These are phyloP conservation scores for Tillandsia leiboldiana DNA, from an alignment of 176 grass and related monocot genomes.

Conservation along the genomic window DNA sequence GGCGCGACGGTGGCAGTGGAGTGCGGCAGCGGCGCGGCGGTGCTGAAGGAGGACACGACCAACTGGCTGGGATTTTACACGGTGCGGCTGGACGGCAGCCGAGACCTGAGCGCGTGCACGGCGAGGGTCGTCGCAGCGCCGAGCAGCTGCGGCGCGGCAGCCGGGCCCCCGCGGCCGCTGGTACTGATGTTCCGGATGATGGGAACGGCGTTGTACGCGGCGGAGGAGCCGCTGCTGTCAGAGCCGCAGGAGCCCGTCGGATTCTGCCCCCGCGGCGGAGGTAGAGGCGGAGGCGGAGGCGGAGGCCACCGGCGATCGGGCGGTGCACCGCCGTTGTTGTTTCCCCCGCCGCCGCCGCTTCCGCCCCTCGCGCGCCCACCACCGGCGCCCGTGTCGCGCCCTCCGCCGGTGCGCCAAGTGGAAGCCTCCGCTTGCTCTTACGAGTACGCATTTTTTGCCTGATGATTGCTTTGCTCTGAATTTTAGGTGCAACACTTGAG, in stretches of 20 bases:
- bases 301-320: not conserved
- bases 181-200: constrained; percentile 58
- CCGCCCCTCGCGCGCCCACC: not conserved
- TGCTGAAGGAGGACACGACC: constrained; percentile 45
- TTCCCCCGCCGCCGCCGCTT: not conserved
- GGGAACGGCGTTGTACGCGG: constrained; percentile 56
- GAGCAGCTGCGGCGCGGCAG: constrained; percentile 32
- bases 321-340: not conserved
- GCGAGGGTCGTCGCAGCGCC: constrained; percentile 58
- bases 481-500: too few species aligned
- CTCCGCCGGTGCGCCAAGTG: constrained; percentile 1
- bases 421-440: constrained; percentile 55
- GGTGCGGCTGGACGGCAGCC: constrained; percentile 55
- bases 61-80: constrained; percentile 83
- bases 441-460: constrained; percentile 25
- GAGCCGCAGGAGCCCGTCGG: constrained; percentile 45
- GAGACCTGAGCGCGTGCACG: constrained; percentile 69
- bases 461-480: not conserved
- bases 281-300: too few species aligned
- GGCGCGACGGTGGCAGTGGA: constrained; percentile 61
- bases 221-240: constrained; percentile 48
- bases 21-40: constrained; percentile 42
- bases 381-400: not conserved
- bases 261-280: constrained; percentile 33
- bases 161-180: constrained; percentile 33